Evolutionary conservation across 73 alveolate genomes (phyloP).

Genomic region (Symbiodinium pilosum): DNA sequence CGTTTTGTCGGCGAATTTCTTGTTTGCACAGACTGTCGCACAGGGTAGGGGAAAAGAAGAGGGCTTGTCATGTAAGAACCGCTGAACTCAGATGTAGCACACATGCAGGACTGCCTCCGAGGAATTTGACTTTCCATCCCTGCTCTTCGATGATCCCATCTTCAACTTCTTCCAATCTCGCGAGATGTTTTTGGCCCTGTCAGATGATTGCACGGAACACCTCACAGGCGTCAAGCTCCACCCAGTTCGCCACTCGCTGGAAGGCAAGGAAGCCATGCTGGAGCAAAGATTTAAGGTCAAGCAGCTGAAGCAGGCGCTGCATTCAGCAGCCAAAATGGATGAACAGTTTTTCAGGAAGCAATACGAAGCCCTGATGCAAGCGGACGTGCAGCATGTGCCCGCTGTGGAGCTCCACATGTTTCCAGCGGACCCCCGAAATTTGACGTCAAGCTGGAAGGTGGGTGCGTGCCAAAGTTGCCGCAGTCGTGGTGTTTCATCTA

Average conservation of each 20-base stretch:
- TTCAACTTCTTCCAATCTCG: neutral
- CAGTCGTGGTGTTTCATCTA: too few relatives aligned
- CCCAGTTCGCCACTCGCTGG: neutral
- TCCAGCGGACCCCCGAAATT: neutral
- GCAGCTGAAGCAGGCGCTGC: neutral
- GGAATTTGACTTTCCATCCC: constrained; percentile 14
- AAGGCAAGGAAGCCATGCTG: neutral
- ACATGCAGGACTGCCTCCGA: neutral
- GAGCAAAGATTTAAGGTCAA: neutral
- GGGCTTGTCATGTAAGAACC: too few relatives aligned
- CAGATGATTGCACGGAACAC: neutral
- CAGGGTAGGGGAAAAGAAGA: too few relatives aligned
- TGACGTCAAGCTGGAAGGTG: neutral
- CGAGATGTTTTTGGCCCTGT: neutral
- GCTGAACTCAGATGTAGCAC: too few relatives aligned
- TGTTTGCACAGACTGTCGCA: too few relatives aligned
- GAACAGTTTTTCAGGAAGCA: neutral
- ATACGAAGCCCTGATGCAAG: too few relatives aligned
- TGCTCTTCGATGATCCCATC: neutral
- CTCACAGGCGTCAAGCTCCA: neutral
- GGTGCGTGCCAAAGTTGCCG: too few relatives aligned
- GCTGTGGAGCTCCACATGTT: constrained; percentile 19
- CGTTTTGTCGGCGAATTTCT: too few relatives aligned
- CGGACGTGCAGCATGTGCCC: neutral
- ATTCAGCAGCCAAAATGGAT: neutral